Evolutionary conservation across 371 early-diverging fungal genomes (phyloP), one percentile per base, ranked within the genome.

Genomic region (Syncephalis plumigaleata): DNA sequence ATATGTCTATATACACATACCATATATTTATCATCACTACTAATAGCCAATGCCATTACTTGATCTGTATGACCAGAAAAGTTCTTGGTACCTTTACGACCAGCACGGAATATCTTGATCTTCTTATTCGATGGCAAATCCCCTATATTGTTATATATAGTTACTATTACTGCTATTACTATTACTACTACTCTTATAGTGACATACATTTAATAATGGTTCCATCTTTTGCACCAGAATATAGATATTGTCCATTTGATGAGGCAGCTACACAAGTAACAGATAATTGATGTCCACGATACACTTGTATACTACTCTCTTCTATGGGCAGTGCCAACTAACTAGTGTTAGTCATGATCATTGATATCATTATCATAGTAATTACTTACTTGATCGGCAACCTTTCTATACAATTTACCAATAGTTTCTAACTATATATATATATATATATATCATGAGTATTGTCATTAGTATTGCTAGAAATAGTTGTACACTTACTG

Each of bases 161-260:
- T n/a, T n/a, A n/a, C 23, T 20, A 48, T n/a, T n/a, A n/a, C n/a
- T n/a, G n/a, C n/a, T n/a, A n/a, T n/a, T n/a, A n/a, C n/a, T n/a
- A n/a, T n/a, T n/a, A n/a, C n/a, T n/a, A n/a, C n/a, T n/a, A n/a
- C n/a, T n/a, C n/a, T n/a, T n/a, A n/a, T n/a, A n/a, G n/a, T n/a
- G n/a, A n/a, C n/a, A 68, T 74, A 80, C 87, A 90, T 67, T 89
- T 86, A 51, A 81, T 73, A 48, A 92, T 82, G 17, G 75, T 69
- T 23, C 83, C 86, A 59, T 91, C 94, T 64, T 93, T 93, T 18
- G 85, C 81, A 15, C 80, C 88, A 36, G 89, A 80, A 62, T 83
- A 94, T 36, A 87, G 67, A 45, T 67, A 75, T 23, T 70, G 54
- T 17, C 73, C 74, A 46, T 76, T 66, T 16, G 80, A 76, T 22